Evolutionary conservation across 139 green algal genomes (phyloP).

Genomic region (Diplosphaera chodatii): DNA sequence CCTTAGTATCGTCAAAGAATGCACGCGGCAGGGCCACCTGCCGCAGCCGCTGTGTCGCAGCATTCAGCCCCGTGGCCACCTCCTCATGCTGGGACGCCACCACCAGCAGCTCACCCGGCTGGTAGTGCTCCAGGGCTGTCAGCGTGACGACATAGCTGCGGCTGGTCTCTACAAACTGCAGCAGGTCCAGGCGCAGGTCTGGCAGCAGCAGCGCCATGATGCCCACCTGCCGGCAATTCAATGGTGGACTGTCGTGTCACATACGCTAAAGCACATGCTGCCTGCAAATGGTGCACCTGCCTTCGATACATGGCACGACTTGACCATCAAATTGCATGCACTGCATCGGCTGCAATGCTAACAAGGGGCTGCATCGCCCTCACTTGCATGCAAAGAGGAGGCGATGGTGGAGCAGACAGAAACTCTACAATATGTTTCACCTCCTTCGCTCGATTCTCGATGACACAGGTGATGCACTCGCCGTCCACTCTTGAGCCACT

Average conservation of each 20-base stretch:
- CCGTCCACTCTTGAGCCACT: too few relatives aligned
- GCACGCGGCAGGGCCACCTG: conserved; percentile 17
- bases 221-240: conserved; percentile 36
- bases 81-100: conserved; percentile 19
- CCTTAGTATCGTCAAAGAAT: conserved; percentile 23
- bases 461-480: conserved; percentile 31
- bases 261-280: too few relatives aligned
- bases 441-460: conserved; percentile 65
- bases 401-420: not conserved
- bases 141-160: conserved; percentile 38
- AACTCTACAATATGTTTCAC: conserved; percentile 4
- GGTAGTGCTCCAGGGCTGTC: conserved; percentile 5
- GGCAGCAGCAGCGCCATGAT: conserved; percentile 48
- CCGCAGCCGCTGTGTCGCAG: conserved; percentile 12
- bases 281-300: too few relatives aligned
- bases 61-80: conserved; percentile 21
- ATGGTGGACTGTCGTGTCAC: too few relatives aligned
- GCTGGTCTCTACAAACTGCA: conserved; percentile 47
- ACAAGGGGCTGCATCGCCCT: too few relatives aligned
- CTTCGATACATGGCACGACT: too few relatives aligned
- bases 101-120: conserved; percentile 25
- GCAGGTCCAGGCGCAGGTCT: conserved; percentile 21
- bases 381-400: too few relatives aligned
- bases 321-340: too few relatives aligned
- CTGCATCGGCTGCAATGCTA: too few relatives aligned